Evolutionary conservation across 192 early-diverging fungal genomes (phyloP), one percentile per base, ranked within the genome.

Genomic region (Coemansia furcata): DNA sequence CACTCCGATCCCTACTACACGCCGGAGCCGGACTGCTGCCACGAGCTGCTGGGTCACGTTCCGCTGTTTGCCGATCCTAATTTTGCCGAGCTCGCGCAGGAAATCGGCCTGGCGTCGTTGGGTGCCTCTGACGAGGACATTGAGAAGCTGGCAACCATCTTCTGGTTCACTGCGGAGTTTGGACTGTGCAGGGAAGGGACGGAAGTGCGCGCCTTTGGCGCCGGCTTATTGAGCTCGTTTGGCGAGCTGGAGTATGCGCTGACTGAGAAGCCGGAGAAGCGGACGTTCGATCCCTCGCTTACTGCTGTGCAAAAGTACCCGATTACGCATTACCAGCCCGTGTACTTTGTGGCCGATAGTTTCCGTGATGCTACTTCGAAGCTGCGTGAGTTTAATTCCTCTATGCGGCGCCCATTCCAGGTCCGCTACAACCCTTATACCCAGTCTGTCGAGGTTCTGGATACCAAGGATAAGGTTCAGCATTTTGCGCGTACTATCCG

Each of bases 151-250:
- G 89, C 95, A 2, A 97, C 93, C 14, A 91, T 92, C 33, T 93
- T 90, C 74, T 97, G 95, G 93, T 95, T 94, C 64, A 93, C 94
- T 10, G 92, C 95, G 6, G 96, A 98, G 79, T 98, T 96, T 86
- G 96, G 96, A 9, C 77, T 96, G 21, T 93, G 91, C 72, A 86
- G 87, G 43, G 87, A 90, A 38, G 85, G 85, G 43, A 84, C 77
- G 15, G 83, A 89, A 40, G 73, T 95, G 46, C 88, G 89, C 62
- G 95, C 96, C 11, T 98, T 90, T 74, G 96, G 96, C 47, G 95
- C 95, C 0, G 96, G 96, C 23, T 68, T 98, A 42, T 84, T 98
- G 63, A 93, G 91, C 63, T 95, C 93, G 43, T 96, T 95, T 85
- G 96, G 96, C 71, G 96, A 98, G 85, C 84, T 98, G 49, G 93